Evolutionary conservation across 768 basidiomycete species (phyloP).

Genomic region (Boletus bicolor): DNA sequence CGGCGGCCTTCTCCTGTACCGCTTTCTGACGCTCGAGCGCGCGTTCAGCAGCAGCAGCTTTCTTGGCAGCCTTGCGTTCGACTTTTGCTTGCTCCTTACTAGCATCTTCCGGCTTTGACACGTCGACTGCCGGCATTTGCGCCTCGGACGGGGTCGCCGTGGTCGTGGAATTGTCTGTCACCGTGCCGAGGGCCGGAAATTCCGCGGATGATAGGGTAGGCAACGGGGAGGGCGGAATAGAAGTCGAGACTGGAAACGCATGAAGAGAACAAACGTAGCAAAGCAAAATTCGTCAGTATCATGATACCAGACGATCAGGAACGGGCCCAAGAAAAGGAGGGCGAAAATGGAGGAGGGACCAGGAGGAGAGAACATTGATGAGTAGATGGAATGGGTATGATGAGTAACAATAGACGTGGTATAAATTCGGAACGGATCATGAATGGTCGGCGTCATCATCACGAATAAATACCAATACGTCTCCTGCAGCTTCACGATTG

Average conservation of each 20-base stretch:
- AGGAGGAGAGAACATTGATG: constrained; percentile 15
- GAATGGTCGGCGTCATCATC: constrained; percentile 23
- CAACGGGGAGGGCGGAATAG: constrained; percentile 39
- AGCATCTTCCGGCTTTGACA: constrained; percentile 33
- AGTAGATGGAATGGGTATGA: constrained; percentile 1
- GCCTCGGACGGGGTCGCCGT: constrained; percentile 21
- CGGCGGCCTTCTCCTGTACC: constrained; percentile 57
- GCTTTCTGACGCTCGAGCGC: constrained; percentile 56
- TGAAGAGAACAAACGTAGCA: constrained; percentile 19
- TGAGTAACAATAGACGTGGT: constrained; percentile 7
- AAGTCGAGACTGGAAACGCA: constrained; percentile 34
- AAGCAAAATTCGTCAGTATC: constrained; percentile 41
- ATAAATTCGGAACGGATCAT: constrained; percentile 10
- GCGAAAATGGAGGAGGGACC: constrained; percentile 41
- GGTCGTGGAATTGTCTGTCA: constrained; percentile 9
- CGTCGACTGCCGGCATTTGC: constrained; percentile 12
- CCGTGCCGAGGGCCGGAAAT: constrained; percentile 62
- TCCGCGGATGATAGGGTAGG: constrained; percentile 62
- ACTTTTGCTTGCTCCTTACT: constrained; percentile 52
- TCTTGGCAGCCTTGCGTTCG: constrained; percentile 63
- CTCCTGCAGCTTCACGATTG: constrained; percentile 29
- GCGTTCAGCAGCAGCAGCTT: constrained; percentile 58
- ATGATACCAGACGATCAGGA: constrained; percentile 40
- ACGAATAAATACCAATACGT: constrained; percentile 16
- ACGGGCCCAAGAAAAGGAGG: constrained; percentile 38